phyloP scores from a whole-genome alignment of 805 yeast species.

The Kuraishia piskuri region DNA sequence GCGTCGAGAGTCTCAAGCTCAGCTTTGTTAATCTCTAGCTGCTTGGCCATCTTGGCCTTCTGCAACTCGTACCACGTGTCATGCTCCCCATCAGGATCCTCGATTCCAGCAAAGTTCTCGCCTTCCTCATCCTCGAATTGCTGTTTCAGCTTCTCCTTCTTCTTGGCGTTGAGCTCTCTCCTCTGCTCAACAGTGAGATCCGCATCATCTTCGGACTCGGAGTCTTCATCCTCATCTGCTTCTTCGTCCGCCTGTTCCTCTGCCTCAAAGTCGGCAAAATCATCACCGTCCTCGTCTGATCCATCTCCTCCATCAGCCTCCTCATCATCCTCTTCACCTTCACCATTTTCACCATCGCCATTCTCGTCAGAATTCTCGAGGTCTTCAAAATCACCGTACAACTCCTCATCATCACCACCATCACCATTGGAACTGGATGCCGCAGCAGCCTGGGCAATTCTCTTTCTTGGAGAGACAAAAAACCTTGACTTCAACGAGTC shows the following conservation, averaged over 20 bases:
- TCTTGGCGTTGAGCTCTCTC: slow-evolving; percentile 75
- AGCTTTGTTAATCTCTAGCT: slow-evolving; percentile 84
- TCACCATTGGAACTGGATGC: slow-evolving; percentile 25
- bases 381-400: slow-evolving; percentile 34
- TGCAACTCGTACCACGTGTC: slow-evolving; percentile 98
- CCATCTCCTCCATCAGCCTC: slow-evolving; percentile 20
- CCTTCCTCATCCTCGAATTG: slow-evolving; percentile 82
- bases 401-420: slow-evolving; percentile 39
- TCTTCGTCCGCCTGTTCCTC: slow-evolving; percentile 35
- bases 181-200: slow-evolving; percentile 58
- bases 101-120: slow-evolving; percentile 57
- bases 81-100: slow-evolving; percentile 76
- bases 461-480: slow-evolving; percentile 43
- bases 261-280: slow-evolving; percentile 46
- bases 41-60: slow-evolving; percentile 95
- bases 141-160: slow-evolving; percentile 78
- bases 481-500: slow-evolving; percentile 36
- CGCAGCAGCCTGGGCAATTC: slow-evolving; percentile 17
- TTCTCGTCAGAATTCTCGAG: slow-evolving; percentile 15
- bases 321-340: slow-evolving; percentile 25
- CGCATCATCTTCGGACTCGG: slow-evolving; percentile 29
- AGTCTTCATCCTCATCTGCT: slow-evolving; percentile 32
- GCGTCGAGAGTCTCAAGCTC: slow-evolving; percentile 67
- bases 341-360: slow-evolving; percentile 22
- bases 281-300: slow-evolving; percentile 28